Conservation (phyloP, 305 asterid species). For the Lippia alba region DNA sequence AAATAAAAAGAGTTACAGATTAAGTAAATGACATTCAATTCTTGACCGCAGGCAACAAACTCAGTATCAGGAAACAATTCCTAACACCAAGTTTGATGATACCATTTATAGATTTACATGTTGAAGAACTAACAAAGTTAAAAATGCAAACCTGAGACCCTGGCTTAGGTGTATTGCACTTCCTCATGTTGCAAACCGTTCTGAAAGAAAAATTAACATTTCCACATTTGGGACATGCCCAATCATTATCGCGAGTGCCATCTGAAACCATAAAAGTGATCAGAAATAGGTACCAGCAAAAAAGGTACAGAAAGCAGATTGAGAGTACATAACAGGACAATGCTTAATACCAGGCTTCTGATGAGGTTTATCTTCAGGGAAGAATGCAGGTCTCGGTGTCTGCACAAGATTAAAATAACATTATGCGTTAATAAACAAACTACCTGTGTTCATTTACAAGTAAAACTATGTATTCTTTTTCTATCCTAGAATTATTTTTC, state of each 20-base stretch:
- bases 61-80: slow-evolving; percentile 1
- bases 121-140: neutral
- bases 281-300: slow-evolving; percentile 10
- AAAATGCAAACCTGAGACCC: slow-evolving; percentile 68
- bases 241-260: slow-evolving; percentile 86
- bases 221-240: slow-evolving; percentile 93
- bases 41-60: neutral
- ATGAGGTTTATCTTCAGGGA: slow-evolving; percentile 62
- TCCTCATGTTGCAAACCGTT: slow-evolving; percentile 89
- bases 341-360: slow-evolving; percentile 55
- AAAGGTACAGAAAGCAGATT: slow-evolving; percentile 29
- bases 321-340: slow-evolving; percentile 13
- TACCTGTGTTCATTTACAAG: slow-evolving; percentile 9
- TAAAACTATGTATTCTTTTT: slow-evolving; percentile 1
- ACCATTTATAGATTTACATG: slow-evolving; percentile 5
- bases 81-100: slow-evolving; percentile 1
- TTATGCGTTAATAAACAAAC: slow-evolving; percentile 5
- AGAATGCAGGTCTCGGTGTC: slow-evolving; percentile 80
- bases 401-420: slow-evolving; percentile 37
- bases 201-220: slow-evolving; percentile 83
- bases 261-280: slow-evolving; percentile 49
- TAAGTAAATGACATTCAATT: neutral
- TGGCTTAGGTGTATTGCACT: slow-evolving; percentile 94
- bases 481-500: neutral
- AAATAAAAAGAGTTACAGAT: slow-evolving; percentile 5